Percentiles rank a stretch among this genome's conserved stretches.
These are phyloP conservation scores for Xerocomus spinulosus DNA, from an alignment of 768 basidiomycete species.

Conservation along the genomic window DNA sequence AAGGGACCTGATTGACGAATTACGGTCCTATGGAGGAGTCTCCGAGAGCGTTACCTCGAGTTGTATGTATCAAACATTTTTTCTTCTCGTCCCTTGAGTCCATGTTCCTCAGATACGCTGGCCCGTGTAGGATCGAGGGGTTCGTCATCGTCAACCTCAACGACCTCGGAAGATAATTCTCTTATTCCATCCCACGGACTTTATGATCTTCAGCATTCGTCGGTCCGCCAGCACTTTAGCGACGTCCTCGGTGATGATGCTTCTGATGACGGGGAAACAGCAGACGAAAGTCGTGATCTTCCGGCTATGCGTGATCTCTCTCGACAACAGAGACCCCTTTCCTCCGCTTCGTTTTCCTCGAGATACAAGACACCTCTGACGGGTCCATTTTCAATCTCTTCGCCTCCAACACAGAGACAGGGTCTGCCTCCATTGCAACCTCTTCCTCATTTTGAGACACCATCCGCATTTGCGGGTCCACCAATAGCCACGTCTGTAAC, in stretches of 20 bases:
- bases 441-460: constrained; percentile 62
- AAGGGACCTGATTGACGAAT: constrained; percentile 66
- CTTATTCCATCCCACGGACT: constrained; percentile 15
- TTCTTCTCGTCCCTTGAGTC: background rate
- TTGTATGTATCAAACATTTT: constrained; percentile 40
- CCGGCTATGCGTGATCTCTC: constrained; percentile 37
- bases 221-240: constrained; percentile 12
- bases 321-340: constrained; percentile 52
- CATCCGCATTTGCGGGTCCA: constrained; percentile 64
- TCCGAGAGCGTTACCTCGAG: constrained; percentile 61
- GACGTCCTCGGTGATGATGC: constrained; percentile 29
- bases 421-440: constrained; percentile 66
- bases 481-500: constrained; percentile 36
- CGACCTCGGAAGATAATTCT: constrained; percentile 41
- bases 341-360: constrained; percentile 61
- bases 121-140: constrained; percentile 41
- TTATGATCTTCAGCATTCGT: constrained; percentile 12
- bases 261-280: constrained; percentile 46
- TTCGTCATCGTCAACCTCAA: constrained; percentile 66
- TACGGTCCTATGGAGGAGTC: constrained; percentile 72
- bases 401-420: constrained; percentile 41
- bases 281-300: constrained; percentile 45
- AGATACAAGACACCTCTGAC: constrained; percentile 76
- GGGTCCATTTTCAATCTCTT: constrained; percentile 55
- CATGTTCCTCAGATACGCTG: constrained; percentile 29